phyloP scores from a whole-genome alignment of 2,329 filamentous ascomycete species.

The Epichloe amarillans region DNA sequence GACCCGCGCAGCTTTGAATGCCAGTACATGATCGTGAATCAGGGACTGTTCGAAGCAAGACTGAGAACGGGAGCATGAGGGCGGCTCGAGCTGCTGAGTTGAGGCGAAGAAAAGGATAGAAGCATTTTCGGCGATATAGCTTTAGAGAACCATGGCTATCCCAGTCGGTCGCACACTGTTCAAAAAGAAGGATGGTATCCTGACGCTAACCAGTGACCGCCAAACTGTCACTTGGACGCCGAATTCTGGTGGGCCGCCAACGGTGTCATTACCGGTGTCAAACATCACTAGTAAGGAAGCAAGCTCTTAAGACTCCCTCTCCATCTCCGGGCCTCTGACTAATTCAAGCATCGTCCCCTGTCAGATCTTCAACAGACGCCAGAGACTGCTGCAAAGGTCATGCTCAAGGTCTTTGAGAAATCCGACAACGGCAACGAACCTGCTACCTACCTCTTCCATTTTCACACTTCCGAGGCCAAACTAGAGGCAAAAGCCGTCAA shows the following conservation, averaged over 20 bases:
- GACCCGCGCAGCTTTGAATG: background rate
- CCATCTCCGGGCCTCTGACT: background rate
- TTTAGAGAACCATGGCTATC: conserved; percentile 33
- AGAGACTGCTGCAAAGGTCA: conserved; percentile 75
- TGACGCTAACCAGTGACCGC: conserved; percentile 62
- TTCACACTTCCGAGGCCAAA: conserved; percentile 69
- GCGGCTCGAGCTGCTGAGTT: background rate
- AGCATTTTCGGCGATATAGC: background rate
- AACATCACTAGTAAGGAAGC: conserved; percentile 61
- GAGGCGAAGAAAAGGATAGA: background rate
- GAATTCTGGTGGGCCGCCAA: conserved; percentile 46
- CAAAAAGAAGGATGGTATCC: conserved; percentile 89
- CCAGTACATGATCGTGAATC: background rate
- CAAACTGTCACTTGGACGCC: conserved; percentile 73
- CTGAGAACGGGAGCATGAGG: background rate
- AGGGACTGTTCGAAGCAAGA: background rate
- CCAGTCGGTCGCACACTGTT: conserved; percentile 60
- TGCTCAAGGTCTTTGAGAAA: conserved; percentile 82
- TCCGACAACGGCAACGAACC: conserved; percentile 43
- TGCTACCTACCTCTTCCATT: conserved; percentile 72
- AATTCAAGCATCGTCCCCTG: background rate
- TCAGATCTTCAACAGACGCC: conserved; percentile 90
- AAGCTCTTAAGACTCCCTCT: conserved; percentile 1
- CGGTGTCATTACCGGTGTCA: conserved; percentile 55
- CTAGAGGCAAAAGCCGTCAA: conserved; percentile 77